Percentiles rank a stretch among this genome's conserved stretches.
Conservation (phyloP, 257 asterid species). For the Solanum chmielewskii region DNA sequence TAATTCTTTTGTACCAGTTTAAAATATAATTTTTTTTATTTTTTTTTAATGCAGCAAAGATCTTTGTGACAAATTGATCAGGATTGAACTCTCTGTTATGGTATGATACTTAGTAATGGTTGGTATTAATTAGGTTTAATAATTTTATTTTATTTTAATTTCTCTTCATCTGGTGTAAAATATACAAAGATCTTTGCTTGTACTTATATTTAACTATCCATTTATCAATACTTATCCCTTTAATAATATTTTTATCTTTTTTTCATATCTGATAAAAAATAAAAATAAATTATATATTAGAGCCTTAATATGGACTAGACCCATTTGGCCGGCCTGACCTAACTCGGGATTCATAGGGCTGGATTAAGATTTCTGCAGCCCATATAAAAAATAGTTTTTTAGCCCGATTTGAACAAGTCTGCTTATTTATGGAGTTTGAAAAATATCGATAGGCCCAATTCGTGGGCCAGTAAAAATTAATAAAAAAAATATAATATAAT, state of each 20-base stretch:
- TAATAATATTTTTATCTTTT: background rate
- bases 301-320: too few relatives aligned
- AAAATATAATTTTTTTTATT: background rate
- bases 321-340: too few relatives aligned
- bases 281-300: too few relatives aligned
- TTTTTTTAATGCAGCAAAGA: conserved; percentile 5
- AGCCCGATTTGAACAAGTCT: too few relatives aligned
- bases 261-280: too few relatives aligned
- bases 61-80: conserved; percentile 4
- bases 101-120: background rate
- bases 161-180: conserved; percentile 5
- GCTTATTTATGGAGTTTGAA: too few relatives aligned
- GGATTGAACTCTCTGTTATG: background rate
- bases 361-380: too few relatives aligned
- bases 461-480: too few relatives aligned
- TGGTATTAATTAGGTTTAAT: background rate
- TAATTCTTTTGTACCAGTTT: background rate
- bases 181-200: background rate
- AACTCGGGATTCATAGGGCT: too few relatives aligned
- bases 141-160: background rate
- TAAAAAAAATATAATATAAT: too few relatives aligned
- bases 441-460: fast-evolving
- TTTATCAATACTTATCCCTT: background rate
- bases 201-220: background rate
- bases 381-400: fast-evolving